A percentile compares a stretch with the other conserved stretches of the same genome.
Conservation (phyloP, 352 stramenopile genomes). For the Phytophthora quininea region DNA sequence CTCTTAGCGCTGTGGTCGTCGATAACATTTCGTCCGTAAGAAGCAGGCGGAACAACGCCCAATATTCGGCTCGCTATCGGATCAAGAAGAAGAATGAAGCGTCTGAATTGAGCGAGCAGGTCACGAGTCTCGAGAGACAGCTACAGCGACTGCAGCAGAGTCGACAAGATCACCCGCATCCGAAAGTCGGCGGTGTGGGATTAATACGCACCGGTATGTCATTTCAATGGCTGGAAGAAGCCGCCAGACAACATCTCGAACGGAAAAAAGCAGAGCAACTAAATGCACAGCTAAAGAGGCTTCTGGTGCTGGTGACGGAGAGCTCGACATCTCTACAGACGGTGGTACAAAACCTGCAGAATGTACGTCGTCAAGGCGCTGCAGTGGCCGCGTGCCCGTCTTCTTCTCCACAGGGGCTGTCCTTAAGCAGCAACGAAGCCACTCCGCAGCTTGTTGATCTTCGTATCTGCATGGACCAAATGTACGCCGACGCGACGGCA, state of each 20-base stretch:
- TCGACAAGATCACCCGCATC: too few relatives aligned
- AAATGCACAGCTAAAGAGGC: conserved; percentile 18
- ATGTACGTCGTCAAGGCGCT: conserved; percentile 14
- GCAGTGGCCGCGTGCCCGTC: conserved; percentile 11
- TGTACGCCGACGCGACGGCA: conserved; percentile 15
- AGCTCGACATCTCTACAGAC: conserved; percentile 17
- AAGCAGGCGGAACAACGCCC: conserved; percentile 20
- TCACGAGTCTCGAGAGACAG: conserved; percentile 23
- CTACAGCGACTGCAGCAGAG: conserved; percentile 18
- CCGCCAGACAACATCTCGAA: conserved; percentile 9
- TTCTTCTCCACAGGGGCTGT: conserved; percentile 9
- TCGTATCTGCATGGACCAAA: conserved; percentile 14
- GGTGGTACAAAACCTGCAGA: conserved; percentile 23
- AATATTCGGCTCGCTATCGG: conserved; percentile 24
- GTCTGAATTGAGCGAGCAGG: conserved; percentile 23
- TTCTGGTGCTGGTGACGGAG: conserved; percentile 21
- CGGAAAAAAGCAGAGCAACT: conserved; percentile 25
- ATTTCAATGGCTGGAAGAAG: conserved; percentile 21
- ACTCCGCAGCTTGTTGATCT: conserved; percentile 28
- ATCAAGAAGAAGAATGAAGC: conserved; percentile 35
- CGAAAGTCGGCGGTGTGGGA: too few relatives aligned
- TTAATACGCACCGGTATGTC: background rate
- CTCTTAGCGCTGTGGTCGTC: conserved; percentile 1
- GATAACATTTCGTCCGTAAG: conserved; percentile 12
- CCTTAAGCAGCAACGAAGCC: conserved; percentile 25